A percentile compares a stretch with the other conserved stretches of the same genome.
These are phyloP conservation scores for Ensete ventricosum DNA, from an alignment of 176 grass and related monocot species.

Conservation along the genomic window DNA sequence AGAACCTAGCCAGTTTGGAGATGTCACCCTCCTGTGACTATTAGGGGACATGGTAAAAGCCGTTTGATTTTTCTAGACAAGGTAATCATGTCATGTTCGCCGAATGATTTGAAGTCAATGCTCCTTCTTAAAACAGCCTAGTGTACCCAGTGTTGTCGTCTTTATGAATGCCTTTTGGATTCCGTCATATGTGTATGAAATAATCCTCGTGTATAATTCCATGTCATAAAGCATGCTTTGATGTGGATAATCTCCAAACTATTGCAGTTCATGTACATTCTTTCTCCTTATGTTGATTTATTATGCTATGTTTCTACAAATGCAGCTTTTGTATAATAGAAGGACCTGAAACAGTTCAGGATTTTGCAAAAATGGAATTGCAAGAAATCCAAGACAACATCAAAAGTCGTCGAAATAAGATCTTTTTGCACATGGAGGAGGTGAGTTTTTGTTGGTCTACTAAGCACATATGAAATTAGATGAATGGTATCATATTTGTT, in stretches of 20 bases:
- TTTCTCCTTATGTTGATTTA: slow-evolving; percentile 7
- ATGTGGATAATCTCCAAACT: background rate
- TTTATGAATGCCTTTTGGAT: background rate
- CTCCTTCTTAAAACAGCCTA: background rate
- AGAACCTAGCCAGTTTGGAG: background rate
- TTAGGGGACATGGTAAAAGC: background rate
- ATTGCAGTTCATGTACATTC: background rate
- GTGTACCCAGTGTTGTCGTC: background rate
- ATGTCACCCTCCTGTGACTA: background rate
- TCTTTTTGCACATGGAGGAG: slow-evolving; percentile 99
- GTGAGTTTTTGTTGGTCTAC: slow-evolving; percentile 29
- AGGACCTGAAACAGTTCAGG: slow-evolving; percentile 95
- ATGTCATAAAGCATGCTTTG: background rate
- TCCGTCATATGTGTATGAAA: too few species aligned
- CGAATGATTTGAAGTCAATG: background rate
- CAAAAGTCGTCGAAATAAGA: slow-evolving; percentile 94
- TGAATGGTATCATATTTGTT: background rate
- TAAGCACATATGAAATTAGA: background rate
- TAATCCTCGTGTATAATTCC: background rate
- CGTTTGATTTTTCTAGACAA: background rate
- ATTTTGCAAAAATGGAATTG: slow-evolving; percentile 84
- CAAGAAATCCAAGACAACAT: slow-evolving; percentile 96
- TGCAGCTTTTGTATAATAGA: slow-evolving; percentile 98
- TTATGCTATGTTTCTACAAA: background rate
- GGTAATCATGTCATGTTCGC: background rate